These are phyloP conservation scores for Aspergillus alliaceus DNA, from an alignment of 2,329 filamentous ascomycete genomes.

Conservation along the genomic window DNA sequence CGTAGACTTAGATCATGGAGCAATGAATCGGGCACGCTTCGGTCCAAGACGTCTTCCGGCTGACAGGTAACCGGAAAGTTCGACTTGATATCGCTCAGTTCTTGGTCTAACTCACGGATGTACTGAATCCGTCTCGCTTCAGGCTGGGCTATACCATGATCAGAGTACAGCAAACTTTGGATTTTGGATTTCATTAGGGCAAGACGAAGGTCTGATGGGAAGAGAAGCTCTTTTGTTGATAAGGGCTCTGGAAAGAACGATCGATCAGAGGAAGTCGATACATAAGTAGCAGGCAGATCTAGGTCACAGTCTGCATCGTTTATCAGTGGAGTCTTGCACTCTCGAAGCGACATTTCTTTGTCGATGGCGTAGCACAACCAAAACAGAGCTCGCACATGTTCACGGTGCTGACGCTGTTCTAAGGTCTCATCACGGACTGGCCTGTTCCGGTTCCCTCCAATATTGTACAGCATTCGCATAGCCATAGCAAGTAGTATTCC, in stretches of 20 bases:
- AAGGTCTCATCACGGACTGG: not conserved
- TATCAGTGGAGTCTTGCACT: constrained; percentile 19
- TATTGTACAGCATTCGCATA: constrained; percentile 20
- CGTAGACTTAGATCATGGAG: constrained; percentile 27
- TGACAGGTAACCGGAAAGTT: constrained; percentile 19
- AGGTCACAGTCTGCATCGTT: constrained; percentile 25
- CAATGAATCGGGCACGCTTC: constrained; percentile 17
- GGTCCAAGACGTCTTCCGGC: constrained; percentile 20
- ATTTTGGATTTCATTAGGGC: constrained; percentile 25
- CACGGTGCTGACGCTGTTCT: not conserved
- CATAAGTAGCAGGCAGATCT: constrained; percentile 21
- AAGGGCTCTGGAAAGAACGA: constrained; percentile 23
- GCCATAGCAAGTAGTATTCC: constrained; percentile 22
- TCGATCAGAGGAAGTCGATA: constrained; percentile 15
- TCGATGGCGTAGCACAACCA: constrained; percentile 26
- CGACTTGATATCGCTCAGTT: constrained; percentile 19
- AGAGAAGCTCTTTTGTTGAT: constrained; percentile 21
- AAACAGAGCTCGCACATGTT: constrained; percentile 24
- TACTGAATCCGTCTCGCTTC: constrained; percentile 22
- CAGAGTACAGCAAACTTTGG: constrained; percentile 20
- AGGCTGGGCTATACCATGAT: constrained; percentile 8
- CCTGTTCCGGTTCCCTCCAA: constrained; percentile 18
- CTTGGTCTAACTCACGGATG: constrained; percentile 25
- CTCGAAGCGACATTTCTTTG: constrained; percentile 24
- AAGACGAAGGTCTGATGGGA: constrained; percentile 26